Evolutionary conservation across 225 moss, liverwort and hornwort genomes (phyloP), one percentile per base, ranked within the genome.

Genomic region (Bryoerythrophyllum caledonicum): DNA sequence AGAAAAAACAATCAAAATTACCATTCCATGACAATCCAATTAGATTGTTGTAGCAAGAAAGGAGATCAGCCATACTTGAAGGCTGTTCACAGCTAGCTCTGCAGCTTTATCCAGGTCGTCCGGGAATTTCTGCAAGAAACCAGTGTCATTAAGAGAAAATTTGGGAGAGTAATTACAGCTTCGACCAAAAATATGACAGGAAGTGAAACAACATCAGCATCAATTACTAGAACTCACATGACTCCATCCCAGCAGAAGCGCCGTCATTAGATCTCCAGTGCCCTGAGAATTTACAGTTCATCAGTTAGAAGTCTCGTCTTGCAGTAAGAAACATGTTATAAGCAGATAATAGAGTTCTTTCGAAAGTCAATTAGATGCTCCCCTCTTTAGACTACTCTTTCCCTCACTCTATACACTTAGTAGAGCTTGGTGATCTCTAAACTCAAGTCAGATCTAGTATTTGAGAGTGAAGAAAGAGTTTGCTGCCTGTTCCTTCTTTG

Each of bases 181-280:
- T 54, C 3, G 32, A 80, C 6, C 41, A 9, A n/a, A n/a, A n/a
- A n/a, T n/a, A n/a, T 32, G 57, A 62, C 64, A 60, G 23, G 6
- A 76, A 73, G 60, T 77, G 44, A 41, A 35, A 65, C 52, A 77
- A 76, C 52, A n/a, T n/a, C n/a, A 59, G 9, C 43, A 56, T 59
- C 55, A 28, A 44, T 24, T 44, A 71, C 38, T 38, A 60, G 49
- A 60, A 89, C 96, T 91, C 84, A 97, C 97, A 74, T 94, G 70
- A 73, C 90, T 94, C 94, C 94, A 97, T 58, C 97, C 94, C 84
- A 97, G 66, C 25, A 97, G 84, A 78, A 97, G 92, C 63, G 97
- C 92, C 26, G 92, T 83, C 92, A 91, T 90, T 58, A 97, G 70
- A 84, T 97, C 97, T 85, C 97, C 97, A 74, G 94, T 94, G 21